These are phyloP conservation scores for Chytridiales sp. DNA, from an alignment of 371 early-diverging fungal species.

Conservation along the genomic window DNA sequence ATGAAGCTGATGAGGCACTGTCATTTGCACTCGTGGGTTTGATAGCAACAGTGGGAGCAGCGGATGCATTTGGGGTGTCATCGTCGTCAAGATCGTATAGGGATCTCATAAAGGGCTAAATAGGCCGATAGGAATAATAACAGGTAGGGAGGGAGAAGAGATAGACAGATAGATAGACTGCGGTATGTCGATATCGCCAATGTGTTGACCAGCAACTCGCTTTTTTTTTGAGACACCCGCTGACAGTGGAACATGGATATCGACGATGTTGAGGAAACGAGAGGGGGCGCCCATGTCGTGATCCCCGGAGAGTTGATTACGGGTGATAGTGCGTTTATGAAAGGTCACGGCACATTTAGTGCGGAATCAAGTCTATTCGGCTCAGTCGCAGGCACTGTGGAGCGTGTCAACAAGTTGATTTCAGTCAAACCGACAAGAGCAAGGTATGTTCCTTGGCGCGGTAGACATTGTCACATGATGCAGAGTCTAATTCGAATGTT, in stretches of 20 bases:
- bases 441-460: conserved; percentile 51
- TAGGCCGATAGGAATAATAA: too few species aligned
- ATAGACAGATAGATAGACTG: too few species aligned
- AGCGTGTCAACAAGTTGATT: conserved; percentile 95
- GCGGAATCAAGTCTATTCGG: conserved; percentile 64
- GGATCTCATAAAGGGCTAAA: too few species aligned
- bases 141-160: too few species aligned
- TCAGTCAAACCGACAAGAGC: conserved; percentile 87
- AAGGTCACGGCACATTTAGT: conserved; percentile 95
- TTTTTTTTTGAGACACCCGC: too few species aligned
- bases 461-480: background rate
- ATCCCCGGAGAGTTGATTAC: conserved; percentile 89
- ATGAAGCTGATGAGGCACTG: too few species aligned
- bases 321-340: conserved; percentile 79
- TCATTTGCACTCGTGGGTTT: too few species aligned
- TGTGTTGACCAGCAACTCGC: too few species aligned
- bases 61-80: too few species aligned
- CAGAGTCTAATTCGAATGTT: background rate
- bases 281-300: conserved; percentile 58
- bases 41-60: too few species aligned
- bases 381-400: conserved; percentile 88
- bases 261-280: conserved; percentile 3
- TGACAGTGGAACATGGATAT: conserved; percentile 15
- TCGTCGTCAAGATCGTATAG: too few species aligned
- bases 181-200: too few species aligned